Base-by-base conservation (phyloP, 2,329 filamentous ascomycete species). In the Colletotrichum siamense region DNA sequence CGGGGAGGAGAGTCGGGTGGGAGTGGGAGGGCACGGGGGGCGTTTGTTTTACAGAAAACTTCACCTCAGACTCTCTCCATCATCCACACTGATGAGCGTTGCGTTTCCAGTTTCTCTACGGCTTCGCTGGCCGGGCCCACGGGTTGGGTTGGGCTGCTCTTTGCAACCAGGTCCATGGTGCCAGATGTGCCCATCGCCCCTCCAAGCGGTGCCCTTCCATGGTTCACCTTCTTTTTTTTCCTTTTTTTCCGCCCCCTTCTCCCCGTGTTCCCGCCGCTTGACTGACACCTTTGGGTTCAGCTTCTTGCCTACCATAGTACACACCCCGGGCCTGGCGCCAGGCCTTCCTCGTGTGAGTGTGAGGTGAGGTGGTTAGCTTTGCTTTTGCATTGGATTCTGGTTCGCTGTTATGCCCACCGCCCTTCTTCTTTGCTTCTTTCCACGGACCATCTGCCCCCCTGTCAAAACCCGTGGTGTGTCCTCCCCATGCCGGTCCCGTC, bases 361-460 rank as follows among this genome's bases (percentile, higher is more conserved):
- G 39, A 67, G 39, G 57, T 73, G 70, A 52, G 64, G 52, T 52
- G 49, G 64, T 69, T 73, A 69, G 57, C 64, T 73, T 73, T 76
- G 70, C 73, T 69, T 73, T 69, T 74, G 57, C 71, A 69, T 69
- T 13, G 39, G 39, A 44, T 44, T 59, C 44, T 62, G 63, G 59
- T 61, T 64, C 34, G 67, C 44, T 69, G 64, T 69, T 74, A 74
- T 30, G 71, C 15, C 74, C 74, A 76, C 74, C 74, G 74, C 74
- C 73, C 55, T 76, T 76, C 62, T 76, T 76, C 52, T 69, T 66
- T 73, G 70, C 74, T 76, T 76, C 74, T 65, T 74, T 16, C 57
- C 67, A 69, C 57, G 44, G 44, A 22, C 65, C 49, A 52, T 62
- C 9, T 62, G 12, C 15, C 57, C 28, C 24, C 34, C 44, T 52